phyloP scores from a whole-genome alignment of 441 rosid species.

The Gossypium aridum region DNA sequence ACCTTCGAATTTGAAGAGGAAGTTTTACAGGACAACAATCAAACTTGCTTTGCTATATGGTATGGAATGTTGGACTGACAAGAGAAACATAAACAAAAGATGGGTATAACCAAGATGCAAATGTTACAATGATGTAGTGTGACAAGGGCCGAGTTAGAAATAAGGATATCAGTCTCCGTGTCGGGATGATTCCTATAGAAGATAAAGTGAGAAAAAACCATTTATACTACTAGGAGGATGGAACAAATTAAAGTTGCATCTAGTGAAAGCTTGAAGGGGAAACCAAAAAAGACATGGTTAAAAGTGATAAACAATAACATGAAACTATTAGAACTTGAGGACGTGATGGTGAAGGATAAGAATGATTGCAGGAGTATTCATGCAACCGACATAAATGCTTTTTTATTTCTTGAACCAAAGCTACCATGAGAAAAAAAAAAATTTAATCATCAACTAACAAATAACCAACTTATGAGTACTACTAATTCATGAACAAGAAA shows the following conservation, averaged over 20 bases:
- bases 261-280: not conserved
- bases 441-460: not conserved
- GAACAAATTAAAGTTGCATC: not conserved
- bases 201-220: not conserved
- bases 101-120: not conserved
- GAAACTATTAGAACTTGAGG: not conserved
- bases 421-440: not conserved
- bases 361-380: not conserved
- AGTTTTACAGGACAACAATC: not conserved
- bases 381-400: not conserved
- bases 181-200: not conserved
- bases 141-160: not conserved
- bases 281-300: not conserved
- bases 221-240: not conserved
- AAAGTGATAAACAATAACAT: not conserved
- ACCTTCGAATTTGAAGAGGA: not conserved
- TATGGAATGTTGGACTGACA: not conserved
- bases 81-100: not conserved
- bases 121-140: not conserved
- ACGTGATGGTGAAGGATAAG: not conserved
- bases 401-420: not conserved
- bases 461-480: not conserved
- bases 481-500: not conserved
- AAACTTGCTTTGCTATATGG: not conserved
- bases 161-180: not conserved